Base-by-base conservation (phyloP, 352 stramenopile genomes). In the Globisporangium echinulatum region DNA sequence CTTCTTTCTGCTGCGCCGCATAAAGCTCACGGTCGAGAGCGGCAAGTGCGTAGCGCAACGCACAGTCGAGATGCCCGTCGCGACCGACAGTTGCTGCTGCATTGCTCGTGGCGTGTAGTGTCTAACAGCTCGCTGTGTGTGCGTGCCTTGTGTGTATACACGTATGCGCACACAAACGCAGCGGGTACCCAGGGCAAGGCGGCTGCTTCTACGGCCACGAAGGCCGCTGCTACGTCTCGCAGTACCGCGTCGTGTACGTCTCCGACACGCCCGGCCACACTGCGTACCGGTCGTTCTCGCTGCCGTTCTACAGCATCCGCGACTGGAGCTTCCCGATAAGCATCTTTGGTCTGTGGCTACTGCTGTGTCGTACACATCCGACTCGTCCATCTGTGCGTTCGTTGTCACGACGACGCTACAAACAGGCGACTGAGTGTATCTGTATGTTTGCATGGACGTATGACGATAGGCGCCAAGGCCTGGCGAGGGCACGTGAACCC, bases 171-270 rank as follows among this genome's bases (percentile, higher is more conserved):
- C n/a, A 37, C 36, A 40, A 36, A 10, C 33, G 37, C 49, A 92
- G 83, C 68, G 80, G 83, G 6, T 92, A 92, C 63, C 83, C 83
- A 25, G 83, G 83, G n/a, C 72, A 90, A 64, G 83, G 83, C 55
- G 80, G 83, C 49, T 92, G 80, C 64, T 92, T 90, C 66, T 90
- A 88, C 59, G 75, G 83, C 17, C 71, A 79, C 36, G 63, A 83
- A 67, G 83, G 83, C 6, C 66, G 72, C 44, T 90, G 80, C 59
- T 90, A 84, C 60, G 68, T 90, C 15, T 92, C 83, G 14, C 83
- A 92, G 61, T 92, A 92, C 63, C 79, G 83, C 40, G 56, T 83
- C 38, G 83, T 92, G 15, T 88, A 80, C 46, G 79, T 92, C 15
- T 80, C 80, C 25, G 63, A 85, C 25, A 57, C 52, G 9, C 36